Evolutionary conservation across 371 early-diverging fungal species (phyloP).

Genomic region (Globomyces sp.): DNA sequence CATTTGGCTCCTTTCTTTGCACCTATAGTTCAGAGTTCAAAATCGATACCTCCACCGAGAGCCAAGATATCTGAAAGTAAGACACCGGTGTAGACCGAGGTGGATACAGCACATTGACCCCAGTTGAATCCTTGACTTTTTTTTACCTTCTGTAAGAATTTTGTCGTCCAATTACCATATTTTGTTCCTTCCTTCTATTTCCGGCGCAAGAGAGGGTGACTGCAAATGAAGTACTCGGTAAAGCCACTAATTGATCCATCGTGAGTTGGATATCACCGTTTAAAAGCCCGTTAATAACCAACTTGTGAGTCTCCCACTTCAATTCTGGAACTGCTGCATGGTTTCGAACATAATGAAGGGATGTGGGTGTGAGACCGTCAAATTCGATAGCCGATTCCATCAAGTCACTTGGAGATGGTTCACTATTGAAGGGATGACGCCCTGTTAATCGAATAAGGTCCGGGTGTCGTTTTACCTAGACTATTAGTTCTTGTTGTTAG

Average conservation of each 20-base stretch:
- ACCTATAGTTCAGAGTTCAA: neutral
- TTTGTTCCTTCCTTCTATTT: conserved; percentile 74
- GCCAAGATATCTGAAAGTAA: conserved; percentile 58
- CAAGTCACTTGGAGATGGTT: conserved; percentile 36
- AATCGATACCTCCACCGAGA: neutral
- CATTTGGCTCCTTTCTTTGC: conserved; percentile 17
- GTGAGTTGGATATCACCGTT: conserved; percentile 46
- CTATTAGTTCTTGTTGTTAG: conserved; percentile 10
- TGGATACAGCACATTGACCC: conserved; percentile 70
- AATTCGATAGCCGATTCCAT: conserved; percentile 42
- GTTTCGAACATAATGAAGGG: conserved; percentile 68
- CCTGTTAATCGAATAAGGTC: conserved; percentile 30
- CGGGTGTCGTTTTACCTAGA: conserved; percentile 34
- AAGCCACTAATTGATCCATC: conserved; percentile 51
- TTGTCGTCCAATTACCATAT: conserved; percentile 49
- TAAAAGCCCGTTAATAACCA: conserved; percentile 45
- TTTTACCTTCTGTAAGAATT: neutral
- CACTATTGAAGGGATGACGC: conserved; percentile 28
- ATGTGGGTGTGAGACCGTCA: conserved; percentile 49
- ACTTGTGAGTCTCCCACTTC: conserved; percentile 7
- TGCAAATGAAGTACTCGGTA: conserved; percentile 50
- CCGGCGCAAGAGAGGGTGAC: conserved; percentile 69
- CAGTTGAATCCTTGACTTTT: conserved; percentile 73
- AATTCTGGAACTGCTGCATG: conserved; percentile 72
- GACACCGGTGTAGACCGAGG: conserved; percentile 73